phyloP scores from a whole-genome alignment of 1,284 basidiomycete species.

The Schizophyllum amplum region DNA sequence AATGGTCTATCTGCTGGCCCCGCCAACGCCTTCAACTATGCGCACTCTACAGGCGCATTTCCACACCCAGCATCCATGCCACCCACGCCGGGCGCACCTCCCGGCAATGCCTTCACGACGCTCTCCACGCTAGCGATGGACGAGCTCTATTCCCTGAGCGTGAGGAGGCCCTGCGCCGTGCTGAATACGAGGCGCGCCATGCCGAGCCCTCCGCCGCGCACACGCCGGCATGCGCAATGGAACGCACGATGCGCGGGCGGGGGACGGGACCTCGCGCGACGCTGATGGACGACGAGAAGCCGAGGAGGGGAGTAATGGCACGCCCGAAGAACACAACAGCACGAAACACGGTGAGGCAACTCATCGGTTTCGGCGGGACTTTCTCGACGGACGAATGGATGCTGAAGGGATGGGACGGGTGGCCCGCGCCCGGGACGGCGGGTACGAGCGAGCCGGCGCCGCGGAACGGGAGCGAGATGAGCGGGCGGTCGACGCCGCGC shows the following conservation, averaged over 20 bases:
- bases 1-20: slow-evolving; percentile 7
- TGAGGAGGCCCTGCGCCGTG: slow-evolving; percentile 73
- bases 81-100: not conserved
- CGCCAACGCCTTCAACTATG: slow-evolving; percentile 4
- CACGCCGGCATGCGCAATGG: slow-evolving; percentile 58
- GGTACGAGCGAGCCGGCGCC: not conserved
- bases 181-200: slow-evolving; percentile 79
- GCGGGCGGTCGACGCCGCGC: not conserved
- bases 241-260: not conserved
- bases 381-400: not conserved
- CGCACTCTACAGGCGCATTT: not conserved
- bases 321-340: not conserved
- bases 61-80: not conserved
- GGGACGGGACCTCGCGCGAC: too few species aligned
- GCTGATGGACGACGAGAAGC: not conserved
- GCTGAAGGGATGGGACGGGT: not conserved
- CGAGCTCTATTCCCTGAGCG: slow-evolving; percentile 81
- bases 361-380: not conserved
- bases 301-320: not conserved
- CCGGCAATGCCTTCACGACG: slow-evolving; percentile 47
- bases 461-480: not conserved
- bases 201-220: slow-evolving; percentile 74
- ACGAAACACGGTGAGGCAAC: not conserved
- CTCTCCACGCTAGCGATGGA: slow-evolving; percentile 79
- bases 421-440: not conserved